Evolutionary conservation across 2,329 filamentous ascomycete genomes (phyloP), one percentile per base, ranked within the genome.

Genomic region (Hirsutella minnesotensis): DNA sequence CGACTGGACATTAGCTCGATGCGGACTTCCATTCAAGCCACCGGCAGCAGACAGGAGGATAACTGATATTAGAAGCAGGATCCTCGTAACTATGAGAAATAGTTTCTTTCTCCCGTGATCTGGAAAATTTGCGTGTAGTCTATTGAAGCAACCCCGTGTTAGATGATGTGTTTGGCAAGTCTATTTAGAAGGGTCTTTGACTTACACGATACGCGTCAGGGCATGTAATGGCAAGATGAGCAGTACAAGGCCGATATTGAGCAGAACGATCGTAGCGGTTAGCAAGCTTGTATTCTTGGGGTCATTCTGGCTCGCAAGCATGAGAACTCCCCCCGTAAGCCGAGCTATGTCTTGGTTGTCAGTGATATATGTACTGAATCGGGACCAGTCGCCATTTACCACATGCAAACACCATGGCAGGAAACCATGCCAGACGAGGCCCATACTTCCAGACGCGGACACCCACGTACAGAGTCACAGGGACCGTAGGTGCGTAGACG

Each of bases 351-450:
- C 13, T 44, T 38, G 21, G 33, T 33, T 30, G 33, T 46, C 36
- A 38, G 42, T 39, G n/a, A 35, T 21, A 13, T 41, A 27, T 37
- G 38, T 8, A 33, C 35, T 18, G 39, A 38, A 20, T n/a, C n/a
- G n/a, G n/a, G 38, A 27, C 7, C 43, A 33, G 44, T 38, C 46
- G 40, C 16, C 43, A 43, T 42, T 5, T 21, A 33, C 27, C 19
- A 15, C 39, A 41, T 15, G 18, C 18, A 21, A 44, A 44, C 4
- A 30, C n/a, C 21, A 44, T 40, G 2, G 40, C 19, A n/a, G 43
- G 48, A 39, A 48, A 49, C 49, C 50, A 52, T 31, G 49, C 47
- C 21, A 46, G 33, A 4, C 46, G 43, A 20, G 49, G 46, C 15
- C 46, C 40, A 16, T 47, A 37, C 15, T 39, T 46, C 49, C 49